phyloP scores from a whole-genome alignment of 2,329 filamentous ascomycete genomes.

The Zymoseptoria crescenta region DNA sequence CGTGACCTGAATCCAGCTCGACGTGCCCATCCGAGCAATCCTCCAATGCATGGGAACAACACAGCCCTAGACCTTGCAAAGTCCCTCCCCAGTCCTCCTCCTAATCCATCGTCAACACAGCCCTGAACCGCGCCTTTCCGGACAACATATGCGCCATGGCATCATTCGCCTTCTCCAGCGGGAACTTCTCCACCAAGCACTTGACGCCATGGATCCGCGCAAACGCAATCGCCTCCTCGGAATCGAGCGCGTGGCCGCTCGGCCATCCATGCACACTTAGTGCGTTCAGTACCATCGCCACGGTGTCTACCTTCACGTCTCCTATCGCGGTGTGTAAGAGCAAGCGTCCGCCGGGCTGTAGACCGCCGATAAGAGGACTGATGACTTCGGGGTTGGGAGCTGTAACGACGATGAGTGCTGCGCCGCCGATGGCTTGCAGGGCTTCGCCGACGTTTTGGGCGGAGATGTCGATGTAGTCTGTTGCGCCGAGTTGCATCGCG shows the following conservation, averaged over 20 bases:
- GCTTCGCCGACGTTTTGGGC: conserved; percentile 42
- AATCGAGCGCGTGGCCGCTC: conserved; percentile 45
- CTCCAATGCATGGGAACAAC: neutral
- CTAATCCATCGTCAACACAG: conserved; percentile 44
- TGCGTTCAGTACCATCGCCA: conserved; percentile 40
- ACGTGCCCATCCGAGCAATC: too few species aligned
- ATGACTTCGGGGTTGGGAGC: conserved; percentile 54
- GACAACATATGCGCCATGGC: conserved; percentile 44
- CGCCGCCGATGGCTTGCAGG: conserved; percentile 53
- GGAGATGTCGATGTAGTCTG: conserved; percentile 49
- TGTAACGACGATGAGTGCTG: conserved; percentile 54
- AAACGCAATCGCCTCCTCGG: conserved; percentile 47
- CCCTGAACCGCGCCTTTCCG: conserved; percentile 45
- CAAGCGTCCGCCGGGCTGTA: conserved; percentile 50
- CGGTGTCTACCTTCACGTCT: conserved; percentile 38
- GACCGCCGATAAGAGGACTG: conserved; percentile 45
- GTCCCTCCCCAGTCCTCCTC: neutral
- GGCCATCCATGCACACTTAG: conserved; percentile 47
- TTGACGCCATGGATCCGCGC: conserved; percentile 41
- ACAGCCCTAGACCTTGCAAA: too few species aligned
- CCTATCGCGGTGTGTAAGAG: conserved; percentile 49
- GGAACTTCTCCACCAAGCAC: conserved; percentile 48
- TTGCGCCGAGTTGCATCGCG: conserved; percentile 48
- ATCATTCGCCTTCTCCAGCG: conserved; percentile 43
- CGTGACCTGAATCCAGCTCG: too few species aligned